Evolutionary conservation across 306 rosid genomes (phyloP).

Genomic region (Inga oerstediana): DNA sequence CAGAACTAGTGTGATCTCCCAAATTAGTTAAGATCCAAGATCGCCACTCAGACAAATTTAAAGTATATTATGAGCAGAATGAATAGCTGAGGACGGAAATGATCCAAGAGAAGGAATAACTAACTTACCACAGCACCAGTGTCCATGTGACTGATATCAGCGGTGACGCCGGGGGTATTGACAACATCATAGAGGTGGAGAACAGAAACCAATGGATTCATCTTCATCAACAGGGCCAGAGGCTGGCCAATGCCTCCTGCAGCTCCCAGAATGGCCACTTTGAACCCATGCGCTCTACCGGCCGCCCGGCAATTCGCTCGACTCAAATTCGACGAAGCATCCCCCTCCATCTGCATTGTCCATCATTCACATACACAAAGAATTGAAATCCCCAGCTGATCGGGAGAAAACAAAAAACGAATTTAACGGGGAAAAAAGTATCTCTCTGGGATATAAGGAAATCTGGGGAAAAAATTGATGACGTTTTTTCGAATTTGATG

Average conservation of each 20-base stretch:
- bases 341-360: conserved; percentile 53
- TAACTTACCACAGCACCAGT: conserved; percentile 79
- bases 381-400: not conserved
- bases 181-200: conserved; percentile 95
- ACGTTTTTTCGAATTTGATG: not conserved
- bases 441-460: not conserved
- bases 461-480: not conserved
- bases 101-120: not conserved
- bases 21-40: not conserved
- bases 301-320: conserved; percentile 71
- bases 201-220: conserved; percentile 81
- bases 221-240: conserved; percentile 87
- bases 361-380: conserved; percentile 5
- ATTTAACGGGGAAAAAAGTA: not conserved
- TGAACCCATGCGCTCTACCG: conserved; percentile 82
- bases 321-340: conserved; percentile 41
- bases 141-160: conserved; percentile 94
- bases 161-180: conserved; percentile 88
- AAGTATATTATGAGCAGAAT: not conserved
- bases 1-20: not conserved
- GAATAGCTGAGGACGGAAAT: not conserved
- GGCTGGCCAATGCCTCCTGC: conserved; percentile 98
- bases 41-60: not conserved
- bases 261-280: conserved; percentile 86
- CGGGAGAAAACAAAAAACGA: not conserved